phyloP scores from a whole-genome alignment of 225 moss, liverwort and hornwort species.

The Climacium dendroides region DNA sequence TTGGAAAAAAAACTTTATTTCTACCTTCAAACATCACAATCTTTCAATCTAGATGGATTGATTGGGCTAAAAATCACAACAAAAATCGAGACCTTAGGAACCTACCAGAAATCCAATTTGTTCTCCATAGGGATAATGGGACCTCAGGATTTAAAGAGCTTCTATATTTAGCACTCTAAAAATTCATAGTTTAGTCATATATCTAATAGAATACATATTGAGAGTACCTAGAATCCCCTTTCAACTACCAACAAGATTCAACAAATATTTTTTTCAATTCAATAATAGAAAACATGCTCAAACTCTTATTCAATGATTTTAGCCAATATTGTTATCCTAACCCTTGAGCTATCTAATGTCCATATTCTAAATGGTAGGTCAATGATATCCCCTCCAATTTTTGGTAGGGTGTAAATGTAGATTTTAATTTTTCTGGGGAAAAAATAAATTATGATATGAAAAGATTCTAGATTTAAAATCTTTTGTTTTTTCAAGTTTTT shows the following conservation, averaged over 20 bases:
- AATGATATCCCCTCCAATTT: fast-evolving
- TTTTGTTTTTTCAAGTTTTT: not conserved
- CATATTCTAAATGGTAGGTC: fast-evolving
- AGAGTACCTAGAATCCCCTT: fast-evolving
- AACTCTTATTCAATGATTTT: not conserved
- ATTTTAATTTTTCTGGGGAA: fast-evolving
- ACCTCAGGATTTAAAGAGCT: no score
- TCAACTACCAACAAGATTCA: not conserved
- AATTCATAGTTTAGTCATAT: not conserved
- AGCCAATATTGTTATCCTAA: not conserved
- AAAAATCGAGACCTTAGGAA: no score
- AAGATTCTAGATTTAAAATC: not conserved
- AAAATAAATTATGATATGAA: not conserved
- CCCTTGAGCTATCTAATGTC: not conserved
- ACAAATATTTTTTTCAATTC: not conserved
- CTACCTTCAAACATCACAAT: no score
- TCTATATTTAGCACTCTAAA: no score
- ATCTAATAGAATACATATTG: not conserved
- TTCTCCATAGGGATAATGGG: no score
- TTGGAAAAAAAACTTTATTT: no score
- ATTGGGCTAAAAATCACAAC: no score
- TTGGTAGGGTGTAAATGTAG: fast-evolving
- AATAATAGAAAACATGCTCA: not conserved
- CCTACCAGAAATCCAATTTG: no score
- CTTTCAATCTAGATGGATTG: no score